Evolutionary conservation across 139 green algal genomes (phyloP), one percentile per base, ranked within the genome.

Genomic region (Edaphochlamys debaryana): DNA sequence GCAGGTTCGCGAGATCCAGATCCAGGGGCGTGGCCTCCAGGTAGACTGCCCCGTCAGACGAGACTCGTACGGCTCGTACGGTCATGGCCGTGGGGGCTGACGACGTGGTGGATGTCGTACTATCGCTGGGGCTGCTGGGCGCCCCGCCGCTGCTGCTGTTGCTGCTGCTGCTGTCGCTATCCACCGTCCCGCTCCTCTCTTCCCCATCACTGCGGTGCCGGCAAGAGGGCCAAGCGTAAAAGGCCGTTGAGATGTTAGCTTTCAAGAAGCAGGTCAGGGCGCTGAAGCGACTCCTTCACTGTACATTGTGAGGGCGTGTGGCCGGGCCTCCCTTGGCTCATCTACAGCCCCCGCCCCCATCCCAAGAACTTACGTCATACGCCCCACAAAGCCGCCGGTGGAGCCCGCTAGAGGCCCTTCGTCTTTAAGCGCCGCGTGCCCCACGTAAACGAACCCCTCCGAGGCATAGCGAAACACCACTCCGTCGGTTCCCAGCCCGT

Each of bases 371-470:
- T 6, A 79, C 71, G 25, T 30, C 34, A 79, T 32, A 3, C 34
- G 42, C 36, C 71, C 45, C 4, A 68, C 52, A 34, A 67, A 79
- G 27, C 36, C 48, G 2, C 17, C 63, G 25, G 9, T 23, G 17
- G n/a, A 3, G 25, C 1, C 22, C 5, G 30, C 52, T 6, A 11
- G 66, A 1, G 71, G 71, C 29, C 52, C 71, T 23, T 67, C 27
- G 25, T 67, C 50, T 0, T 23, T 67, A 22, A 79, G 15, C 20
- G 36, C 17, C 5, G 27, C 52, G 23, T 79, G 71, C 9, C 71
- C 71, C 23, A 32, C 50, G 29, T 79, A 79, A 20, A 67, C 32
- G 8, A 79, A 79, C 9, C 52, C 71, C 52, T 79, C 71, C 25
- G 7, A 4, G 13, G 34, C 36, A 50, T 30, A 79, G 15, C 36